Evolutionary conservation across 805 yeast species (phyloP), one percentile per base, ranked within the genome.

Genomic region (Candida xiaguanensis): DNA sequence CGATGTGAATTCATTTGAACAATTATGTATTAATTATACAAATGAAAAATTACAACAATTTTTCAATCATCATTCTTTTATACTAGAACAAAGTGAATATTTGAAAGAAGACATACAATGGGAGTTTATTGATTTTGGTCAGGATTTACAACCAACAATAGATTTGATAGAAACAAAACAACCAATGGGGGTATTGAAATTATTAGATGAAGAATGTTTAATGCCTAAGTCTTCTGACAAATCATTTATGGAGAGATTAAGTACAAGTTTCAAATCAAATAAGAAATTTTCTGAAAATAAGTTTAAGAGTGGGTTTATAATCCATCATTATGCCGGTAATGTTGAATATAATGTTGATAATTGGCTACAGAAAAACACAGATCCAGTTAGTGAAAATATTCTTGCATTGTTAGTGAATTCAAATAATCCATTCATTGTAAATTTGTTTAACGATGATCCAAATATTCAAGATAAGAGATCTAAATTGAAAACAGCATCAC

Each of bases 311-410:
- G 95, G 95, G 3, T 93, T 93, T 53, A 70, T 86, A 5, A 70
- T 93, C 15, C 81, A 84, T 43, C 99, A 93, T 63, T 93, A 93
- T 63, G 99, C 99, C 17, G 97, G 96, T 8, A 81, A 80, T 41
- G 99, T 93, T n/a, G 96, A 90, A 52, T 93, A 93, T 59, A 77
- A 85, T 24, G 83, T 88, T 16, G 90, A 84, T 14, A 91, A 90
- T 23, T 93, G 99, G 99, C 65, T 93, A 18, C 87, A 87, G 46
- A 93, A 93, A 63, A 93, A 93, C 58, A 86, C 85, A 49, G 99
- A 93, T 56, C 99, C 98, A 0, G 70, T 93, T 27, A 86, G 82
- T 51, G 95, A 87, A 36, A 77, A 80, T 40, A 70, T 91, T 8
- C 65, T 84, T 33, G 75, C 70, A 27, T 64, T 89, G 25, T 59